Percentiles rank a stretch among this genome's conserved stretches.
Conservation (phyloP, 108 stramenopile genomes). For the Bacterosira constricta region DNA sequence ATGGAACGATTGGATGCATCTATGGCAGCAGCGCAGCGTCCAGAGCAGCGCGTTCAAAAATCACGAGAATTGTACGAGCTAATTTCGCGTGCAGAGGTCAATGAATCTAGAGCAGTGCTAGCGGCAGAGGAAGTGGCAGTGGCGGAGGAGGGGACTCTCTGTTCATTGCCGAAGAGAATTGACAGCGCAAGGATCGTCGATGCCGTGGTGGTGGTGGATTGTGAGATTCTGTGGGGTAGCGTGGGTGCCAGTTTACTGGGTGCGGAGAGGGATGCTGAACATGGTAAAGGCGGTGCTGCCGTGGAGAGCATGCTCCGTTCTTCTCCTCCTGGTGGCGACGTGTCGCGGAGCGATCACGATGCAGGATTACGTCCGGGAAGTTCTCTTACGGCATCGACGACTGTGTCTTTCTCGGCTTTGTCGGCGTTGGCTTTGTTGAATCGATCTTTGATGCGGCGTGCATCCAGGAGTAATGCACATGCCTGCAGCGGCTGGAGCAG, state of each 20-base stretch:
- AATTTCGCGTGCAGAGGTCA: too few relatives aligned
- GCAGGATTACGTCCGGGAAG: background rate
- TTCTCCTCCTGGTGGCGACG: background rate
- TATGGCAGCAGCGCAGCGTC: too few relatives aligned
- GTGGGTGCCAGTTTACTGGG: too few relatives aligned
- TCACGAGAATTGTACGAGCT: too few relatives aligned
- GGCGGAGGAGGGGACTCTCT: background rate
- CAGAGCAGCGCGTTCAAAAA: too few relatives aligned
- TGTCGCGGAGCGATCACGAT: background rate
- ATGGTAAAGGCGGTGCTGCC: background rate
- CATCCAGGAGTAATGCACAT: background rate
- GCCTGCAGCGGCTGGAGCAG: background rate
- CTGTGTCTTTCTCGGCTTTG: background rate
- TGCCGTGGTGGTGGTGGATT: constrained; percentile 16
- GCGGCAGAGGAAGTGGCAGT: background rate
- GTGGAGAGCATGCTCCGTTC: constrained; percentile 28
- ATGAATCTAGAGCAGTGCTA: background rate
- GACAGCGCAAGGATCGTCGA: constrained; percentile 9
- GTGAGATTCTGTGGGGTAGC: too few relatives aligned
- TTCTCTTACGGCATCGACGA: background rate
- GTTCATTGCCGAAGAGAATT: background rate
- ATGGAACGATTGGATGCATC: too few relatives aligned
- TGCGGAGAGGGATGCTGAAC: background rate
- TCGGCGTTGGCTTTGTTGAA: background rate
- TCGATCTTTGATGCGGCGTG: background rate